Percentiles rank a stretch among this genome's conserved stretches.
These are phyloP conservation scores for Trametes villosa DNA, from an alignment of 768 basidiomycete genomes.

Conservation along the genomic window DNA sequence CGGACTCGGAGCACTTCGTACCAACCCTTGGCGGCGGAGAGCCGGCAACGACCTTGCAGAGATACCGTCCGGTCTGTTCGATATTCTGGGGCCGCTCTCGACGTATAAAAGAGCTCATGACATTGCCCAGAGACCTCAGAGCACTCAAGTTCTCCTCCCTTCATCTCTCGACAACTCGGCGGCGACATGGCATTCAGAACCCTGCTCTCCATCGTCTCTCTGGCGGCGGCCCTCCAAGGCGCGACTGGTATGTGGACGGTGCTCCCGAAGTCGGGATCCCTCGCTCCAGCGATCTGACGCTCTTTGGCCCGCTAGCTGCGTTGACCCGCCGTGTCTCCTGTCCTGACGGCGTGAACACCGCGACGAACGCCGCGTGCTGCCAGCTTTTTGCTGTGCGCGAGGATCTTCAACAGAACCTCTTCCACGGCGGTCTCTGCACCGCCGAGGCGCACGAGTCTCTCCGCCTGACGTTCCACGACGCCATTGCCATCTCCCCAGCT, in stretches of 20 bases:
- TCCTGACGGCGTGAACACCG: slow-evolving; percentile 36
- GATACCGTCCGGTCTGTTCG: neutral
- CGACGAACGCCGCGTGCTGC: slow-evolving; percentile 37
- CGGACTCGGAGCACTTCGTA: neutral
- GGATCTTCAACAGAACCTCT: slow-evolving; percentile 34
- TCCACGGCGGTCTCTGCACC: slow-evolving; percentile 36
- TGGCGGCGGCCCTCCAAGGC: slow-evolving; percentile 24
- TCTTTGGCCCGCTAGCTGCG: slow-evolving; percentile 5
- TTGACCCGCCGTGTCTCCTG: slow-evolving; percentile 31
- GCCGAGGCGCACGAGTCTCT: slow-evolving; percentile 37
- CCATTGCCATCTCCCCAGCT: slow-evolving; percentile 22
- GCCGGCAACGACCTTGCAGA: too few species aligned
- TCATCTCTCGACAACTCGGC: neutral
- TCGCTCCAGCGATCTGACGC: neutral
- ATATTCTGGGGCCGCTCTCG: neutral
- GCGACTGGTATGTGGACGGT: slow-evolving; percentile 17
- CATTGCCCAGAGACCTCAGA: slow-evolving; percentile 5
- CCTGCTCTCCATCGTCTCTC: slow-evolving; percentile 21
- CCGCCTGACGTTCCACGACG: slow-evolving; percentile 34
- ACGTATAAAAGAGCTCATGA: slow-evolving; percentile 12
- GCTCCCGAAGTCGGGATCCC: too few species aligned
- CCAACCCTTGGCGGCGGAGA: neutral
- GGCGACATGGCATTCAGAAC: slow-evolving; percentile 29
- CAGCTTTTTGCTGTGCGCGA: slow-evolving; percentile 36
- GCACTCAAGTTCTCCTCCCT: neutral